Evolutionary conservation across 306 rosid genomes (phyloP), one percentile per base, ranked within the genome.

Genomic region (Datisca glomerata): DNA sequence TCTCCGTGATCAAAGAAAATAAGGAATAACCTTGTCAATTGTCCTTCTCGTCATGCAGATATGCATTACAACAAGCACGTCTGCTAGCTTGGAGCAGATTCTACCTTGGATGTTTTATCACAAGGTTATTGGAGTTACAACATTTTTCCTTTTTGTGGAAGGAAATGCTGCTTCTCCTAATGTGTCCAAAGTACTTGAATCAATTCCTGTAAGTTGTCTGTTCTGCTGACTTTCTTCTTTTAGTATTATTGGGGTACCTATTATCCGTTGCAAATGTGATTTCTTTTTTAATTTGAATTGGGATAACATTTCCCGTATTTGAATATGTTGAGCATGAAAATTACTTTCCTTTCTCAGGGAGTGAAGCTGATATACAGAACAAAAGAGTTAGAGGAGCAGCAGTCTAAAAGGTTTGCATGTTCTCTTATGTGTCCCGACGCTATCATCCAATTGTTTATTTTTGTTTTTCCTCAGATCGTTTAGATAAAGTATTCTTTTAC

Each of bases 41-140:
- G 36, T 1, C 4, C 36, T 71, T 47, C 34, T 46, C 32, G 41
- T 50, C 48, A 6, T 54, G 51, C 65, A 89, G 95, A 89, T 89
- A 58, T 70, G 94, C 71, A 68, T 89, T 47, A 84, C 93, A 0
- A 72, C 81, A 12, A 84, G 93, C 63, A 89, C 95, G 1, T 70
- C 98, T 2, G 98, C 86, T 9, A 93, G 95, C 57, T 78, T 89
- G 40, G 95, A 89, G 43, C 98, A 89, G 81, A 89, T 89, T 55
- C 66, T 89, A 29, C 98, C 93, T 2, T 89, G 98, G 95, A 89
- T 89, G 98, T 89, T 84, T 63, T 89, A 77, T 63, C 98, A 89
- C 56, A 84, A 89, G 73, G 79, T 80, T 69, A 66, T 89, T 43
- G 95, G 95, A 21, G 98, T 75, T 25, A 49, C 91, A 8, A 61